A percentile compares a stretch with the other conserved stretches of the same genome.
phyloP scores from a whole-genome alignment of 495 filamentous ascomycete genomes.

The Bombardia bombarda region DNA sequence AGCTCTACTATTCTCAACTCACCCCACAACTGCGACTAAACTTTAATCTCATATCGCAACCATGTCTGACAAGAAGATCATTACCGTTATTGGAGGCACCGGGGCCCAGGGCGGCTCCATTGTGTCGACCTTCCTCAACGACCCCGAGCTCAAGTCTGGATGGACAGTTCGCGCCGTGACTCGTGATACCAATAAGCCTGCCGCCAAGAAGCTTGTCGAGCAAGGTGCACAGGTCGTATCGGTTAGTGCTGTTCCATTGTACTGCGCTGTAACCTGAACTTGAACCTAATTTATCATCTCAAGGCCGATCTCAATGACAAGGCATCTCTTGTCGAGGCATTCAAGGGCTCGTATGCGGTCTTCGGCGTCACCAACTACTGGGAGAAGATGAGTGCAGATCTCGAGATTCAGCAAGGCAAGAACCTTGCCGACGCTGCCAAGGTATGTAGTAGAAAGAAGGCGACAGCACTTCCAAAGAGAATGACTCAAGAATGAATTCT shows the following conservation, averaged over 20 bases:
- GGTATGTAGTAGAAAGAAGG: too few species aligned
- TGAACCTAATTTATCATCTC: background rate
- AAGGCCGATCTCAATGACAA: conserved; percentile 34
- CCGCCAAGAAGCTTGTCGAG: conserved; percentile 32
- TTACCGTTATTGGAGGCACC: conserved; percentile 57
- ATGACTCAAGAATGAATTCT: too few species aligned
- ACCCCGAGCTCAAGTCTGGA: conserved; percentile 4
- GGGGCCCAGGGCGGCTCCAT: conserved; percentile 56
- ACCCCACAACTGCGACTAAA: too few species aligned
- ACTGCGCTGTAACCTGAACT: conserved; percentile 18
- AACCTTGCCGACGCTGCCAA: conserved; percentile 42
- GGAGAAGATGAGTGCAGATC: conserved; percentile 20
- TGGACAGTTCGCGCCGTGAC: conserved; percentile 44
- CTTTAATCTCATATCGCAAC: too few species aligned
- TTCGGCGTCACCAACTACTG: conserved; percentile 41
- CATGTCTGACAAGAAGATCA: conserved; percentile 23
- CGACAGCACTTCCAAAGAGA: too few species aligned
- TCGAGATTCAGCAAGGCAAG: conserved; percentile 38
- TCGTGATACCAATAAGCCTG: conserved; percentile 39
- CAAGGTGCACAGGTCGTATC: conserved; percentile 38
- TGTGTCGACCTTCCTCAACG: conserved; percentile 25
- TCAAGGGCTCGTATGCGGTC: conserved; percentile 38
- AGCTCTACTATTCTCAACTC: too few species aligned
- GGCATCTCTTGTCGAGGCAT: conserved; percentile 34
- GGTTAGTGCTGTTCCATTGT: conserved; percentile 11